Percentiles rank a stretch among this genome's conserved stretches.
These are phyloP conservation scores for Stephania yunnanensis DNA, from an alignment of 164 flowering plant genomes.

Conservation along the genomic window DNA sequence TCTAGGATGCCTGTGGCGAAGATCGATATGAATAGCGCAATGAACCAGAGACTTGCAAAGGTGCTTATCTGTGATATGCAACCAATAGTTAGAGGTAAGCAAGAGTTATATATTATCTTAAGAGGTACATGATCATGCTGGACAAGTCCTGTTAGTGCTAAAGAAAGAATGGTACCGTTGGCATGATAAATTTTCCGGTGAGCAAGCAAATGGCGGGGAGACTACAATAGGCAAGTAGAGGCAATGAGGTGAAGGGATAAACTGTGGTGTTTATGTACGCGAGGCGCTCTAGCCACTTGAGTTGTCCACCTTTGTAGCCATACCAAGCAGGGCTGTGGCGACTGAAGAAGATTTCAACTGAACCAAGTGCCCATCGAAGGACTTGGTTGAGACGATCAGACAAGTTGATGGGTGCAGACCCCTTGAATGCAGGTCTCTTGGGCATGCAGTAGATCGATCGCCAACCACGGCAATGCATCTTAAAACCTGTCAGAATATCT, in stretches of 20 bases:
- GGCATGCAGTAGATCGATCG: constrained; percentile 93
- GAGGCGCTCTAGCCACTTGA: constrained; percentile 81
- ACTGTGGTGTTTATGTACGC: constrained; percentile 85
- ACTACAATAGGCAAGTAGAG: constrained; percentile 78
- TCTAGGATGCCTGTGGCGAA: constrained; percentile 79
- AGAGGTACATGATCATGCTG: neutral
- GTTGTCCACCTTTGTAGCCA: constrained; percentile 78
- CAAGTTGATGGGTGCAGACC: constrained; percentile 86
- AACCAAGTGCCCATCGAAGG: constrained; percentile 95
- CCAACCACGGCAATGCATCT: constrained; percentile 99
- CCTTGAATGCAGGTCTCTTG: constrained; percentile 72
- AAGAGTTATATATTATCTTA: neutral
- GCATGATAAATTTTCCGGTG: constrained; percentile 91
- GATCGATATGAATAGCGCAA: constrained; percentile 69
- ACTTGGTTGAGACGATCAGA: constrained; percentile 92
- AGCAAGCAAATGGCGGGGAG: constrained; percentile 93
- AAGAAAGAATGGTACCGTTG: constrained; percentile 43
- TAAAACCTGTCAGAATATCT: constrained; percentile 84
- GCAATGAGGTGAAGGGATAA: constrained; percentile 81
- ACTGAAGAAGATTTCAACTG: constrained; percentile 91
- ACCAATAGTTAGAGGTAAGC: neutral
- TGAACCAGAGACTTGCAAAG: constrained; percentile 78
- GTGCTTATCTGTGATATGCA: constrained; percentile 62
- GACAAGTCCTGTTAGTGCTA: neutral
- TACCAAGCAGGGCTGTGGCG: constrained; percentile 74